phyloP scores from a whole-genome alignment of 1,284 basidiomycete species.

The Hemileia vastatrix region DNA sequence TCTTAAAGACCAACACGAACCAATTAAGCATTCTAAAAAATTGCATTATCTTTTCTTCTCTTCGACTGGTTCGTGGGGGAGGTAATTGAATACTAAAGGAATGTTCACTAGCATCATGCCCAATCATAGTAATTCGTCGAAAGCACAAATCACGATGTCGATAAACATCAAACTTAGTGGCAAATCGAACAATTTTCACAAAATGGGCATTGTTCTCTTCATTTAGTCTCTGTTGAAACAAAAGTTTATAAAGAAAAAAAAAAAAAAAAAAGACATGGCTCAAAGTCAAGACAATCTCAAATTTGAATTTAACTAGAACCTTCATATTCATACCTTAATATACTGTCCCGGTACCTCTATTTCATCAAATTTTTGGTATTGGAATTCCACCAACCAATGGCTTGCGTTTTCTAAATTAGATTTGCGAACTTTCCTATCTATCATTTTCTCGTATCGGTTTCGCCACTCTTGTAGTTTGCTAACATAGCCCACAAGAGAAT shows the following conservation, averaged over 20 bases:
- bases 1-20: constrained; percentile 49
- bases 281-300: constrained; percentile 12
- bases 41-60: constrained; percentile 89
- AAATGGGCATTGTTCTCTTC: constrained; percentile 91
- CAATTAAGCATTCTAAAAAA: constrained; percentile 85
- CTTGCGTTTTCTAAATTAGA: constrained; percentile 83
- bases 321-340: constrained; percentile 58
- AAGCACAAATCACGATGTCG: constrained; percentile 74
- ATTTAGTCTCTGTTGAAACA: constrained; percentile 52
- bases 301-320: background rate
- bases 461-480: constrained; percentile 83
- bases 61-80: constrained; percentile 70
- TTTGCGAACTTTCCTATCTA: constrained; percentile 71
- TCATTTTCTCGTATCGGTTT: constrained; percentile 73
- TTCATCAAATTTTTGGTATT: constrained; percentile 95
- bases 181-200: constrained; percentile 81
- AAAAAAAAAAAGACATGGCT: background rate
- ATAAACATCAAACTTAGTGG: constrained; percentile 79
- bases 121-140: constrained; percentile 81
- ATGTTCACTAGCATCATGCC: constrained; percentile 79
- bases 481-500: constrained; percentile 78
- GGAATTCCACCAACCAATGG: constrained; percentile 94
- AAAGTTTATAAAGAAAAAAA: constrained; percentile 14
- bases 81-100: constrained; percentile 89
- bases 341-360: constrained; percentile 99